Conservation (phyloP, 495 filamentous ascomycete species). For the Aspergillus egyptiacus region DNA sequence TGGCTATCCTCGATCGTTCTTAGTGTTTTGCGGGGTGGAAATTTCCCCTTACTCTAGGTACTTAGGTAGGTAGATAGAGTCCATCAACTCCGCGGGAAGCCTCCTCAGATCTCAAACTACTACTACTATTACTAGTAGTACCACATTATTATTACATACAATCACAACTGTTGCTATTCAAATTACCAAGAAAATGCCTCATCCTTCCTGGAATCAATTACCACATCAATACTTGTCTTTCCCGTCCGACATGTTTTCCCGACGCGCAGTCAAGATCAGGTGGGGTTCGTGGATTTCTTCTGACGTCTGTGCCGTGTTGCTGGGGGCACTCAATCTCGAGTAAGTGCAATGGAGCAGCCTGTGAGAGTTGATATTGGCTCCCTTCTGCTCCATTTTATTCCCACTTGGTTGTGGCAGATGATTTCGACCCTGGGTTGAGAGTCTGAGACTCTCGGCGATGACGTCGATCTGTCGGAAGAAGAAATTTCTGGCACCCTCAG, state of each 20-base stretch:
- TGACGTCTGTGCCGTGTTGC: background rate
- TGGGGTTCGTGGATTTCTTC: slow-evolving; percentile 6
- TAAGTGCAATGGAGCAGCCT: background rate
- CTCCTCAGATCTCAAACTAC: too few species aligned
- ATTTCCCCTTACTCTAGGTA: background rate
- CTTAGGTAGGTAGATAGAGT: slow-evolving; percentile 2
- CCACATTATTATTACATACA: background rate
- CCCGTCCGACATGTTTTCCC: slow-evolving; percentile 1
- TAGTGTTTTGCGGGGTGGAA: slow-evolving; percentile 18
- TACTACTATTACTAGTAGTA: background rate
- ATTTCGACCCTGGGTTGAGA: background rate
- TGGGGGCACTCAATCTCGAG: background rate
- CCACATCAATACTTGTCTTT: slow-evolving; percentile 17
- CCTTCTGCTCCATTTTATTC: background rate
- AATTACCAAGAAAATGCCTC: slow-evolving; percentile 21
- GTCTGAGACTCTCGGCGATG: background rate
- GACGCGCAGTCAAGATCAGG: background rate
- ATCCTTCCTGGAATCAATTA: slow-evolving; percentile 13
- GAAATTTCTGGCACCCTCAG: too few species aligned
- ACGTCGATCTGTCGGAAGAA: background rate
- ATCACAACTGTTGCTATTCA: too few species aligned
- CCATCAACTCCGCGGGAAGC: background rate
- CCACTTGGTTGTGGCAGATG: slow-evolving; percentile 4
- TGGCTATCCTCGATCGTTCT: slow-evolving; percentile 16
- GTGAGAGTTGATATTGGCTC: slow-evolving; percentile 1